Evolutionary conservation across 2,329 filamentous ascomycete species (phyloP), one percentile per base, ranked within the genome.

Genomic region (Diaporthe citriasiana): DNA sequence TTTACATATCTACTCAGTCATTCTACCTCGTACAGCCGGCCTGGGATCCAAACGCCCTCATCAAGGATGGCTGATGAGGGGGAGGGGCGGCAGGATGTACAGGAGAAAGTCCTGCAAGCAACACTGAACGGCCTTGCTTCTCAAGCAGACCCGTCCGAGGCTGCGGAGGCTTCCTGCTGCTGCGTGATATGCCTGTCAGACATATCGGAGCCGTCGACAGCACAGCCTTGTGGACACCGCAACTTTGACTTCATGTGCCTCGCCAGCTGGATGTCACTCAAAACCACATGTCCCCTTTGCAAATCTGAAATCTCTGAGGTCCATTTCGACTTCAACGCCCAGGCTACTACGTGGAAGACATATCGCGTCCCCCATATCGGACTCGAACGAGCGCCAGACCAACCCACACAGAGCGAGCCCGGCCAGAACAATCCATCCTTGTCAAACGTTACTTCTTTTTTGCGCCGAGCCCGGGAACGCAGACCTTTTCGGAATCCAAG

Each of bases 171-270:
- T 27, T 50, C 73, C 75, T 81, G 72, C 76, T 90, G 88, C 79
- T 98, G 95, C 82, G 94, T 97, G 76, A 97, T 98, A 82, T 98
- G 95, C 82, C 91, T 98, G 75, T 93, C 96, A 73, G 80, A 85
- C 70, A 87, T 98, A 79, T 90, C 91, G 13, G 94, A 97, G 78
- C 84, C 90, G 70, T 95, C 93, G 76, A 87, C 92, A 68, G 90
- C 94, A 10, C 85, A 89, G 27, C 95, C 95, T 10, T 98, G 95
- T 85, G 88, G 90, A 55, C 95, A 98, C 85, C 84, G 87, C 73
- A 91, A 92, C 77, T 98, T 97, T 81, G 95, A 98, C 85, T 97
- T 95, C 80, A 82, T 94, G 17, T 98, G 95, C 82, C 89, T 98
- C 8, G 84, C 92, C 30, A 95, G 89, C 83, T 98, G 96, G 95